Conservation (phyloP, 2,329 filamentous ascomycete genomes). For the Botrytis porri region DNA sequence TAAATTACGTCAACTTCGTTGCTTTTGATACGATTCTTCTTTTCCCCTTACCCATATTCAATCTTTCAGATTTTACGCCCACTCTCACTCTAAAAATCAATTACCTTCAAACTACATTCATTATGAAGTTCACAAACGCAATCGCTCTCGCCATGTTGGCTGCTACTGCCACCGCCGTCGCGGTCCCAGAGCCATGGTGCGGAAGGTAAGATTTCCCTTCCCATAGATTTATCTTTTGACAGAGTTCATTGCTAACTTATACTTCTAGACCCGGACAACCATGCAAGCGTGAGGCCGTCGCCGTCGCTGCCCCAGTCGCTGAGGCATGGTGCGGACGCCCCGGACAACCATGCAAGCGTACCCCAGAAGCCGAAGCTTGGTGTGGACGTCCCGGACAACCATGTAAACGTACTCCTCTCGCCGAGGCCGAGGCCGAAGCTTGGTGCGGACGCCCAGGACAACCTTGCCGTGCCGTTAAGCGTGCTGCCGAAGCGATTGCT, state of each 20-base stretch:
- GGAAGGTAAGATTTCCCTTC: neutral
- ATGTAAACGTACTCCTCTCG: slow-evolving; percentile 23
- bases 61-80: neutral
- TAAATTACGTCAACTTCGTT: slow-evolving; percentile 7
- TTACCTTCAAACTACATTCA: slow-evolving; percentile 14
- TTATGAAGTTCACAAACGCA: slow-evolving; percentile 22
- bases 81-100: neutral
- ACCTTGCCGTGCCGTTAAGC: slow-evolving; percentile 14
- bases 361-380: slow-evolving; percentile 29
- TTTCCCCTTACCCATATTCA: slow-evolving; percentile 9
- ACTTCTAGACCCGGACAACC: slow-evolving; percentile 12
- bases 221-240: neutral
- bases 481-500: slow-evolving; percentile 20
- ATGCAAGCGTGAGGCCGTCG: slow-evolving; percentile 19
- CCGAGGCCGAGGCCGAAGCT: slow-evolving; percentile 3
- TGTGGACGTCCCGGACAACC: slow-evolving; percentile 20
- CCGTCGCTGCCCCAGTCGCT: too few relatives aligned
- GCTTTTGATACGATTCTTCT: neutral
- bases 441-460: slow-evolving; percentile 18
- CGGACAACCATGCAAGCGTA: slow-evolving; percentile 17
- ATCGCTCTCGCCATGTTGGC: slow-evolving; percentile 19
- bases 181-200: slow-evolving; percentile 19
- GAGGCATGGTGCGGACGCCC: slow-evolving; percentile 17
- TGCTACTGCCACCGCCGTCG: slow-evolving; percentile 14
- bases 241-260: neutral